phyloP scores from a whole-genome alignment of 2,329 filamentous ascomycete species.

The Phaeophleospora eucalypticola region DNA sequence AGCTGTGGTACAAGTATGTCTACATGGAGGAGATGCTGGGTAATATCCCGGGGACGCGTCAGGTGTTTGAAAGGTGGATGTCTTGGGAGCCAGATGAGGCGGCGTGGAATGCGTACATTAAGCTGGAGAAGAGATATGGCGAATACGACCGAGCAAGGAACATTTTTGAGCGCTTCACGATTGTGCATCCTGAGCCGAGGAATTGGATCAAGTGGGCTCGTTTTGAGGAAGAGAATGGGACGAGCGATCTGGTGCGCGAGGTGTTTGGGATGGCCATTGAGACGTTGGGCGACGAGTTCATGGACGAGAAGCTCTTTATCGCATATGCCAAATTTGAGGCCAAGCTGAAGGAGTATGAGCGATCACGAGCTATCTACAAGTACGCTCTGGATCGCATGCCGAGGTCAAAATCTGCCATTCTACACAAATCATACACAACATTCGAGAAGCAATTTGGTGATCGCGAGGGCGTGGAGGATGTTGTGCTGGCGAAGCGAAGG shows the following conservation, averaged over 20 bases:
- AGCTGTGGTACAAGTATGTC: constrained; percentile 99
- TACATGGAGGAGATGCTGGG: constrained; percentile 98
- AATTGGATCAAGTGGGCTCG: constrained; percentile 99
- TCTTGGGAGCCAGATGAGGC: constrained; percentile 95
- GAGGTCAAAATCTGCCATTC: constrained; percentile 73
- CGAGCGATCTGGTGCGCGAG: constrained; percentile 83
- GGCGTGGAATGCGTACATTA: constrained; percentile 94
- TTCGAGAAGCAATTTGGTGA: constrained; percentile 99
- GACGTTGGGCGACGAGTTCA: constrained; percentile 85
- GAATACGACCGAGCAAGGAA: constrained; percentile 86
- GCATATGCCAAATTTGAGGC: constrained; percentile 93
- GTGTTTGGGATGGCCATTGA: constrained; percentile 88
- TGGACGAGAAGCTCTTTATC: constrained; percentile 93
- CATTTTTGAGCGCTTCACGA: constrained; percentile 85
- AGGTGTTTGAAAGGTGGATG: constrained; percentile 98
- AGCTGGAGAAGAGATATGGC: constrained; percentile 90
- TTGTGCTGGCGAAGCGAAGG: constrained; percentile 88
- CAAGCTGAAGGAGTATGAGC: constrained; percentile 91
- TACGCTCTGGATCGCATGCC: constrained; percentile 90
- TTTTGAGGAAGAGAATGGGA: constrained; percentile 94
- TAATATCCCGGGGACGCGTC: constrained; percentile 84
- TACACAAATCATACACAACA: constrained; percentile 93
- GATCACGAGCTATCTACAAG: constrained; percentile 91
- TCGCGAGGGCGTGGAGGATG: constrained; percentile 86
- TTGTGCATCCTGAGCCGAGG: constrained; percentile 86